A percentile compares a stretch with the other conserved stretches of the same genome.
Conservation (phyloP, 805 yeast species). For the Tetrapisispora taiwanensis region DNA sequence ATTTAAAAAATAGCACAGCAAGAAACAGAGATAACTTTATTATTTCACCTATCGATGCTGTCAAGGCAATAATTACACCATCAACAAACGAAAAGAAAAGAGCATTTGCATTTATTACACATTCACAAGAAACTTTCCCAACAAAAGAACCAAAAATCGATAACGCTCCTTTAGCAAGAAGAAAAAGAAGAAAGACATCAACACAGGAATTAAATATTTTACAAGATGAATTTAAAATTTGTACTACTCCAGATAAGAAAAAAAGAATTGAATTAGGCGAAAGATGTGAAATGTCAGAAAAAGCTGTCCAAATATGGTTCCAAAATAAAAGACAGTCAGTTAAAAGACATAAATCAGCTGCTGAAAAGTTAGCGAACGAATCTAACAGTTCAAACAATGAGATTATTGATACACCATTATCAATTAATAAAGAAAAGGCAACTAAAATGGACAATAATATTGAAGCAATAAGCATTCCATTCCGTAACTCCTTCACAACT, state of each 20-base stretch:
- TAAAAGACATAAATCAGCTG: constrained; percentile 38
- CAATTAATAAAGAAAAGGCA: not conserved
- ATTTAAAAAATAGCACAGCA: not conserved
- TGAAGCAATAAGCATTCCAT: not conserved
- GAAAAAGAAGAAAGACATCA: constrained; percentile 91
- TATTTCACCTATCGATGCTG: constrained; percentile 27
- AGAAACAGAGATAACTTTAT: constrained; percentile 16
- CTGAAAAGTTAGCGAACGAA: constrained; percentile 4
- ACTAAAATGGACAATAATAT: not conserved
- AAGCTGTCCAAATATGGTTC: constrained; percentile 97
- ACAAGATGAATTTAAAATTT: constrained; percentile 65
- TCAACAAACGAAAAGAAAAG: constrained; percentile 27
- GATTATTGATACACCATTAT: not conserved
- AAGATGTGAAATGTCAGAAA: constrained; percentile 86
- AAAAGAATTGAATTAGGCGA: constrained; percentile 71
- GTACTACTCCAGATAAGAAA: constrained; percentile 72
- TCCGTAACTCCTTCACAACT: not conserved
- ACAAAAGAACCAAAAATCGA: constrained; percentile 75
- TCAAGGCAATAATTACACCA: constrained; percentile 26
- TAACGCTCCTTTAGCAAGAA: constrained; percentile 84
- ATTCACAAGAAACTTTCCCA: constrained; percentile 83
- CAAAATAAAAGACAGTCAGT: constrained; percentile 87
- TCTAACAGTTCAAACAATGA: not conserved
- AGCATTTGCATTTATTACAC: constrained; percentile 80
- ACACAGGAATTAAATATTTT: constrained; percentile 75